Conservation (phyloP, 148 eudicot species). For the Camellia granthamiana region DNA sequence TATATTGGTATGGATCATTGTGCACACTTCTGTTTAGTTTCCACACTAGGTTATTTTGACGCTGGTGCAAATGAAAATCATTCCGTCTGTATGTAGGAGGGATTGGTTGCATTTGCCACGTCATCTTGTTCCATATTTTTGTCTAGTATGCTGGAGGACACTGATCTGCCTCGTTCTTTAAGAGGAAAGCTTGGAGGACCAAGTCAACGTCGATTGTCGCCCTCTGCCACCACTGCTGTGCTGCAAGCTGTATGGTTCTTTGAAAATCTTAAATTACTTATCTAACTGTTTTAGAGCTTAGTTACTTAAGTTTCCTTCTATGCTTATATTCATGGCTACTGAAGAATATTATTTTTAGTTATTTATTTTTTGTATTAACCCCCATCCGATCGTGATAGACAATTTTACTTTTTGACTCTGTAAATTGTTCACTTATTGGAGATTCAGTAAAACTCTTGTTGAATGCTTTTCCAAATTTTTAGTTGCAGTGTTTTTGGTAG, state of each 20-base stretch:
- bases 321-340: conserved; percentile 6
- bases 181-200: conserved; percentile 94
- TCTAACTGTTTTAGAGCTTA: conserved; percentile 3
- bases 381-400: not conserved
- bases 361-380: not conserved
- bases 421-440: not conserved
- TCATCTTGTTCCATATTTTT: conserved; percentile 64
- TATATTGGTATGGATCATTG: conserved; percentile 54
- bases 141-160: conserved; percentile 44
- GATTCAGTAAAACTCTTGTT: not conserved
- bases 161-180: conserved; percentile 58
- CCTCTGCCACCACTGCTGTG: conserved; percentile 55
- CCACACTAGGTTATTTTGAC: not conserved
- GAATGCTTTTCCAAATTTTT: not conserved
- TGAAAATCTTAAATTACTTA: not conserved
- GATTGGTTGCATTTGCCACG: conserved; percentile 56
- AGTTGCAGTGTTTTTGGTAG: not conserved
- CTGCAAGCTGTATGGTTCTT: conserved; percentile 73
- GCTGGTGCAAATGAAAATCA: conserved; percentile 4
- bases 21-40: conserved; percentile 3
- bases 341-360: not conserved
- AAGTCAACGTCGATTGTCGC: conserved; percentile 79
- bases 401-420: not conserved
- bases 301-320: not conserved
- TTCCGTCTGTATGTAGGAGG: conserved; percentile 51